phyloP scores from a whole-genome alignment of 2,329 filamentous ascomycete species.

The Lachnellula cervina region DNA sequence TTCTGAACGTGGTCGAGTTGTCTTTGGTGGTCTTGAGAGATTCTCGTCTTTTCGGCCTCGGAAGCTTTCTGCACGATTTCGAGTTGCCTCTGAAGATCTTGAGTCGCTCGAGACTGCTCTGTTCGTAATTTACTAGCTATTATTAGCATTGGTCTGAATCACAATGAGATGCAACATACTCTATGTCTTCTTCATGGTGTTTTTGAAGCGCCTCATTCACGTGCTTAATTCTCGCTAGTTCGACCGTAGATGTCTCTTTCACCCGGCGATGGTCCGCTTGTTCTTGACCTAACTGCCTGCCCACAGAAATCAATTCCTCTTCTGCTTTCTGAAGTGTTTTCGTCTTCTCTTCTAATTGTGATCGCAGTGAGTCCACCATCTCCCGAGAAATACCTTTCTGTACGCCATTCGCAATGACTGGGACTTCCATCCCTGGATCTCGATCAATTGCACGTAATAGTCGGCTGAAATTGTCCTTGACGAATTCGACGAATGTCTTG shows the following conservation, averaged over 20 bases:
- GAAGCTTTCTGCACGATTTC: slow-evolving; percentile 43
- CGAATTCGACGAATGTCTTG: slow-evolving; percentile 80
- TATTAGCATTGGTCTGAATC: slow-evolving; percentile 14
- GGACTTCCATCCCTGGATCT: slow-evolving; percentile 82
- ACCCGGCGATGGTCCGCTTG: slow-evolving; percentile 65
- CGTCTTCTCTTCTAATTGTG: slow-evolving; percentile 70
- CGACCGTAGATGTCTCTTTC: slow-evolving; percentile 52
- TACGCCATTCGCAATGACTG: slow-evolving; percentile 70
- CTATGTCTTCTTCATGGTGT: slow-evolving; percentile 63
- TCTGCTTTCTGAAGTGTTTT: slow-evolving; percentile 44
- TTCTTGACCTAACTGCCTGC: slow-evolving; percentile 62
- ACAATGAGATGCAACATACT: slow-evolving; percentile 34
- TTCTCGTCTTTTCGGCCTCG: slow-evolving; percentile 36
- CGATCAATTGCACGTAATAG: slow-evolving; percentile 81
- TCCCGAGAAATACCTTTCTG: slow-evolving; percentile 92
- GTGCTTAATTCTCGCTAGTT: slow-evolving; percentile 42
- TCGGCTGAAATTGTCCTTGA: slow-evolving; percentile 93
- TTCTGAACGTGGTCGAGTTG: slow-evolving; percentile 45
- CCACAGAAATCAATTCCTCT: slow-evolving; percentile 42
- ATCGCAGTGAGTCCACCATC: slow-evolving; percentile 77
- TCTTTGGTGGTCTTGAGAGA: slow-evolving; percentile 34
- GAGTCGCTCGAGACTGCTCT: slow-evolving; percentile 30
- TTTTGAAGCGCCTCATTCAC: slow-evolving; percentile 66
- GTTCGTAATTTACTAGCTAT: slow-evolving; percentile 25
- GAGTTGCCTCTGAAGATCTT: slow-evolving; percentile 37